A percentile compares a stretch with the other conserved stretches of the same genome.
phyloP scores from a whole-genome alignment of 2,329 filamentous ascomycete genomes.

The Sclerotinia subarctica region DNA sequence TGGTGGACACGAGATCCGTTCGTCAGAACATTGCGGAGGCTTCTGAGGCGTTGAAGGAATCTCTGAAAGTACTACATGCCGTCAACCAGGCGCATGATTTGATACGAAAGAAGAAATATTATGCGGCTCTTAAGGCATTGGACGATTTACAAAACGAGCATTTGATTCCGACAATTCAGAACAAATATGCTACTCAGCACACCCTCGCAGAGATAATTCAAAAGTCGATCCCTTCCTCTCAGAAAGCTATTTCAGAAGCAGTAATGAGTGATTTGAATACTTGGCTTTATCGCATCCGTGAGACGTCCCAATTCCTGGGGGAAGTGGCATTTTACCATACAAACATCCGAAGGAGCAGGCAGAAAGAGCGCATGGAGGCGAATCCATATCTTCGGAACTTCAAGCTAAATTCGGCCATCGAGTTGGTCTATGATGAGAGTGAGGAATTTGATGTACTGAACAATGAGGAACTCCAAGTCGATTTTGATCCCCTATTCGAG shows the following conservation, averaged over 20 bases:
- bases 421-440: constrained; percentile 89
- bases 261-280: constrained; percentile 97
- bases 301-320: constrained; percentile 92
- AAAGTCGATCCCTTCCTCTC: constrained; percentile 87
- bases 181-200: constrained; percentile 89
- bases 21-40: constrained; percentile 96
- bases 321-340: constrained; percentile 98
- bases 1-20: constrained; percentile 88
- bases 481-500: constrained; percentile 92
- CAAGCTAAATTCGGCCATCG: constrained; percentile 91
- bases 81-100: constrained; percentile 94
- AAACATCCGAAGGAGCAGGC: constrained; percentile 76
- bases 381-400: constrained; percentile 63
- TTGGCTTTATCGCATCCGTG: constrained; percentile 91
- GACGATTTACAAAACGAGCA: constrained; percentile 97
- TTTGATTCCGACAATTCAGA: constrained; percentile 66
- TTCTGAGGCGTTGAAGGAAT: constrained; percentile 82
- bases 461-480: constrained; percentile 91
- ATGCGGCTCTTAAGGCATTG: constrained; percentile 86
- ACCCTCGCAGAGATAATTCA: constrained; percentile 95
- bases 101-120: constrained; percentile 89
- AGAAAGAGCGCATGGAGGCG: constrained; percentile 76
- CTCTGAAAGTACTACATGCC: constrained; percentile 83
- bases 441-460: constrained; percentile 95
- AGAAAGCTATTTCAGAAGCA: constrained; percentile 89